These are phyloP conservation scores for Hondaea fermentalgiana DNA, from an alignment of 108 stramenopile genomes.

Conservation along the genomic window DNA sequence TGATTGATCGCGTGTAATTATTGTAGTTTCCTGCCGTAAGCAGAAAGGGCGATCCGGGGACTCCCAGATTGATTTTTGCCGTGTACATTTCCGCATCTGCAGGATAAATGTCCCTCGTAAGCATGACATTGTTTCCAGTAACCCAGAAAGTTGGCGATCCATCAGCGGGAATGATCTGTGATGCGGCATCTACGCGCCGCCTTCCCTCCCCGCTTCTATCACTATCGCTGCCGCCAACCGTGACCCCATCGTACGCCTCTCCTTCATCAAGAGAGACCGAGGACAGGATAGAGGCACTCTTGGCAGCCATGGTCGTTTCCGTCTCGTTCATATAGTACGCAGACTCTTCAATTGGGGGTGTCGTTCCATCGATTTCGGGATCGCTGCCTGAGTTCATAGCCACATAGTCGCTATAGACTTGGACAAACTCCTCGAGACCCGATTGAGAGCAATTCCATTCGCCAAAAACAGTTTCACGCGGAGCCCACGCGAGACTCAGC, in stretches of 20 bases:
- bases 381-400: not conserved
- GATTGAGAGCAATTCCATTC: not conserved
- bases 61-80: not conserved
- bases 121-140: not conserved
- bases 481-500: not conserved
- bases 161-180: not conserved
- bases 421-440: not conserved
- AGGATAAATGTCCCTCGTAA: not conserved
- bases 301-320: not conserved
- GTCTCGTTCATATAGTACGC: not conserved
- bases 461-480: not conserved
- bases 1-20: not conserved
- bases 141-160: not conserved
- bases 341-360: not conserved
- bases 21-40: not conserved
- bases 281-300: not conserved
- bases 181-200: not conserved
- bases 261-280: too few relatives aligned
- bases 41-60: not conserved
- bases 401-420: not conserved
- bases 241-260: too few relatives aligned
- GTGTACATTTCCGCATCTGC: not conserved
- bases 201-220: too few relatives aligned
- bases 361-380: not conserved
- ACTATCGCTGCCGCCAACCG: too few relatives aligned